phyloP scores from a whole-genome alignment of 768 basidiomycete genomes.

The Tylopilus vinaceipallidus region DNA sequence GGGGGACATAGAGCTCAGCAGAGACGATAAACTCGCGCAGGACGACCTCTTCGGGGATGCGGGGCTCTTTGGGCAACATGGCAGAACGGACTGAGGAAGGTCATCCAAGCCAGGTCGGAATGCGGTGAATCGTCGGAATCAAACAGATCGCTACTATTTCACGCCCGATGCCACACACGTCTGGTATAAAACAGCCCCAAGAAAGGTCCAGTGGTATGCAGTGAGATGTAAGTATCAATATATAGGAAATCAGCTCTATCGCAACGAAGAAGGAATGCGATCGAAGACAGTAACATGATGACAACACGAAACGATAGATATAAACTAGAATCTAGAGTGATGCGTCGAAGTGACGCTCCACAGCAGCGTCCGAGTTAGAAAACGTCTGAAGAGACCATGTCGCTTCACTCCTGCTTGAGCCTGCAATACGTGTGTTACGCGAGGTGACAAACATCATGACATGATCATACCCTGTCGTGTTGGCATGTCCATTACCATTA shows the following conservation, averaged over 20 bases:
- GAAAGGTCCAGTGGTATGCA: constrained; percentile 11
- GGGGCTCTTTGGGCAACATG: constrained; percentile 15
- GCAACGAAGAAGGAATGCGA: constrained; percentile 13
- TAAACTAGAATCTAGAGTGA: constrained; percentile 10
- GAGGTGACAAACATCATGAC: neutral
- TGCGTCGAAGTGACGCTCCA: constrained; percentile 5
- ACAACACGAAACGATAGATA: constrained; percentile 14
- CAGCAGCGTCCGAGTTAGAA: constrained; percentile 1
- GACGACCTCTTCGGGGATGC: constrained; percentile 4
- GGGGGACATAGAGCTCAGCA: constrained; percentile 61
- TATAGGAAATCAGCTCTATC: constrained; percentile 15
- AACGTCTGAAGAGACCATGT: neutral
- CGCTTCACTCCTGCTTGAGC: constrained; percentile 34
- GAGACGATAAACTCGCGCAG: constrained; percentile 57
- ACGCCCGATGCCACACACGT: too few species aligned
- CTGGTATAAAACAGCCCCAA: neutral
- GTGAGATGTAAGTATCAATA: constrained; percentile 7
- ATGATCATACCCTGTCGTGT: constrained; percentile 31
- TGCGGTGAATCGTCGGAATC: neutral
- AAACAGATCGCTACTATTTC: neutral
- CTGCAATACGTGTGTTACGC: constrained; percentile 17
- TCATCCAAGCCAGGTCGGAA: neutral
- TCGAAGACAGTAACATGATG: constrained; percentile 10
- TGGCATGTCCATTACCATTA: constrained; percentile 48
- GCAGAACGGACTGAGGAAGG: too few species aligned